A percentile compares a stretch with the other conserved stretches of the same genome.
These are phyloP conservation scores for Fusarium aywerte DNA, from an alignment of 2,329 filamentous ascomycete genomes.

Conservation along the genomic window DNA sequence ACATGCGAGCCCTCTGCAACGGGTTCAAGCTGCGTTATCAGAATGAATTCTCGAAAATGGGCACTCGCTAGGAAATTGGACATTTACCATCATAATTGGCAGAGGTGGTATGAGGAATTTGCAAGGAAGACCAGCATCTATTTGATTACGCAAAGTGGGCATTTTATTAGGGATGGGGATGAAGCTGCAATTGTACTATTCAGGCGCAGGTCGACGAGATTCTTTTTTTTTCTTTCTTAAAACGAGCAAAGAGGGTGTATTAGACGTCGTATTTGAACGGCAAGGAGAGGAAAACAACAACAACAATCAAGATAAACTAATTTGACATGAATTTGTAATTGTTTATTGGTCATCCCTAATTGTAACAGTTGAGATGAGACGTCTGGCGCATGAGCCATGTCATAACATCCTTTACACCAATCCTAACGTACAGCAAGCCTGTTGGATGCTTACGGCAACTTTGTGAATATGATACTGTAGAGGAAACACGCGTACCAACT, in stretches of 20 bases:
- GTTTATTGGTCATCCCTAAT: background rate
- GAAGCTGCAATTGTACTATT: slow-evolving; percentile 31
- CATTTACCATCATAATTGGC: background rate
- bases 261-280: slow-evolving; percentile 14
- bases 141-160: slow-evolving; percentile 30
- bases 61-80: slow-evolving; percentile 43
- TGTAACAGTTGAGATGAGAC: background rate
- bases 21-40: slow-evolving; percentile 89
- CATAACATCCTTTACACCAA: background rate
- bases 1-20: slow-evolving; percentile 95
- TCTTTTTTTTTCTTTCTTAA: slow-evolving; percentile 15
- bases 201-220: slow-evolving; percentile 32
- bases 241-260: slow-evolving; percentile 14
- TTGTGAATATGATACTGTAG: background rate
- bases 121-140: slow-evolving; percentile 5
- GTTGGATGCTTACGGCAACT: no score
- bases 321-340: slow-evolving; percentile 20
- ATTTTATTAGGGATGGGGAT: slow-evolving; percentile 15
- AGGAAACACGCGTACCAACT: background rate
- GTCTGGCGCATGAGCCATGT: background rate
- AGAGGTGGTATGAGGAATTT: background rate
- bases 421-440: background rate
- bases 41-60: slow-evolving; percentile 72
- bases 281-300: background rate
- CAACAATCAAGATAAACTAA: slow-evolving; percentile 30